A percentile compares a stretch with the other conserved stretches of the same genome.
Conservation (phyloP, 208 protist species). For the Angomonas desouzai region DNA sequence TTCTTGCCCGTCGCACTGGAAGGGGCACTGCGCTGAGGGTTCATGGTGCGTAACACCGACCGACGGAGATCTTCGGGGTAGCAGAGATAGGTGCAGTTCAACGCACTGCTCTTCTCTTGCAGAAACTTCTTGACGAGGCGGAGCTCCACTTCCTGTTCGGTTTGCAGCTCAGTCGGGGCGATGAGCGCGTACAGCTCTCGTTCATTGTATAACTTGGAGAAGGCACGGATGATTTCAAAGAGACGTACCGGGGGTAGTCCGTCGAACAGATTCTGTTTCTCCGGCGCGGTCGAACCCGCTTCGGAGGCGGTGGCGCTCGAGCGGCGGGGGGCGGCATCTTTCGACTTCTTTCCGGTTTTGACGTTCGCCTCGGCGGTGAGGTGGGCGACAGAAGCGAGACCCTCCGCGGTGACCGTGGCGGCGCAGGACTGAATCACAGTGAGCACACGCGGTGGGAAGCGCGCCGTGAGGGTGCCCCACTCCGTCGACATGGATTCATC, state of each 20-base stretch:
- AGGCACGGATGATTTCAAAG: constrained; percentile 50
- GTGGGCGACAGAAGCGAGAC: constrained; percentile 3
- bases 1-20: constrained; percentile 13
- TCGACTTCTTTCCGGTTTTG: constrained; percentile 1
- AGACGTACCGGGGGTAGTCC: not conserved
- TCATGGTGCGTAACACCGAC: constrained; percentile 22
- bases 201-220: constrained; percentile 56
- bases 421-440: constrained; percentile 22
- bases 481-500: constrained; percentile 43
- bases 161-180: constrained; percentile 34
- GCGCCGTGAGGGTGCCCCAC: constrained; percentile 17
- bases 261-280: not conserved
- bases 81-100: constrained; percentile 71
- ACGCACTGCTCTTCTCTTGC: constrained; percentile 45
- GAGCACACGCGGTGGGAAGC: constrained; percentile 32
- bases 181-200: constrained; percentile 26
- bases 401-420: constrained; percentile 3
- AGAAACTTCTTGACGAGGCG: constrained; percentile 51
- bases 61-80: constrained; percentile 47
- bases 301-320: constrained; percentile 2
- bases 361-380: constrained; percentile 10
- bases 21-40: constrained; percentile 17
- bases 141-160: constrained; percentile 61
- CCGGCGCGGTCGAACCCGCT: not conserved
- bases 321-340: not conserved